Evolutionary conservation across 2,329 filamentous ascomycete genomes (phyloP), one percentile per base, ranked within the genome.

Genomic region (Cercospora nicotianae): DNA sequence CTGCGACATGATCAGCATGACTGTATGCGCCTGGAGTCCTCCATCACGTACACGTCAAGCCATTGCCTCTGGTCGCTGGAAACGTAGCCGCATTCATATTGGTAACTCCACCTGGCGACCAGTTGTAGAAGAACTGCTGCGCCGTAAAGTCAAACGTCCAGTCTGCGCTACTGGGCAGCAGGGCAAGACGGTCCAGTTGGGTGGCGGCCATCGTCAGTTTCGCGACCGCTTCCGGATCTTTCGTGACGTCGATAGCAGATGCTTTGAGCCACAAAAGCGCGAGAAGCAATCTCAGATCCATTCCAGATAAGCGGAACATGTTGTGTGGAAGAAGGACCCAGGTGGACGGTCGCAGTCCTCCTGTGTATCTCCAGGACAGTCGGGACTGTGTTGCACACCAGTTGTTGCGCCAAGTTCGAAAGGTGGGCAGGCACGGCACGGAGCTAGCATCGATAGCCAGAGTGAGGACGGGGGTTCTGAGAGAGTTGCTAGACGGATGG

Each of bases 41-140:
- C 31, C 30, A 48, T 5, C 55, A 83, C 76, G 6, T 80, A 82
- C 74, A 73, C 13, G 82, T 85, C 77, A 86, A 81, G 45, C 82
- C 82, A 36, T 83, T 79, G 20, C 80, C 81, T 13, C 79, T 79
- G 1, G 82, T 76, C 18, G 83, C 82, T 5, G 84, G 83, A 70
- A 85, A 85, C 20, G 82, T 85, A 18, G 83, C 83, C 12, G 81
- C 81, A 69, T 85, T 84, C 70, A 84, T 84, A 70, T 83, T 86
- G 69, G 83, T 79, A 36, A 86, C 84, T 16, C 80, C 80, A 12
- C 84, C 84, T 1, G 82, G 83, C 7, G 71, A 68, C 68, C 81
- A 81, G 33, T 77, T 82, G 72, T 83, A 81, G 72, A 78, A 77
- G 12, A 74, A 70, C 62, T 83, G 77, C 9, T 77, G 76, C 3